Conservation (phyloP, 805 yeast genomes). For the Ogataea haglerorum region DNA sequence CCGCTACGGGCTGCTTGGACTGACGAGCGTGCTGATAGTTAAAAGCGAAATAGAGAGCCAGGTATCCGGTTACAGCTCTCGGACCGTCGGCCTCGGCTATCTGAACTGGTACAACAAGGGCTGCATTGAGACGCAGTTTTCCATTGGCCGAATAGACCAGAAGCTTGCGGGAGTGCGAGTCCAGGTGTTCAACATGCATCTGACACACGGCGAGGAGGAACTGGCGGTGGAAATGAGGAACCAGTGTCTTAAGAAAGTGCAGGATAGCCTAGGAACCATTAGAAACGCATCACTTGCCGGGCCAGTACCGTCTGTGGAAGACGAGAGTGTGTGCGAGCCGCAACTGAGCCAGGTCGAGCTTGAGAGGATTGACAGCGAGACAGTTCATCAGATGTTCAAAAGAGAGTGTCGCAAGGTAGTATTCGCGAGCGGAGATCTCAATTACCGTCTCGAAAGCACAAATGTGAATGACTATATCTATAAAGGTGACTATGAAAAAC, state of each 20-base stretch:
- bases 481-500: slow-evolving; percentile 7
- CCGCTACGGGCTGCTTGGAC: slow-evolving; percentile 49
- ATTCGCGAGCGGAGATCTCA: slow-evolving; percentile 52
- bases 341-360: slow-evolving; percentile 19
- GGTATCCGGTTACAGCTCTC: slow-evolving; percentile 37
- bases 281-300: slow-evolving; percentile 17
- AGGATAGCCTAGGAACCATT: slow-evolving; percentile 13
- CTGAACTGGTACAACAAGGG: slow-evolving; percentile 65
- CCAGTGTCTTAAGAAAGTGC: slow-evolving; percentile 16
- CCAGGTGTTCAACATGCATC: slow-evolving; percentile 48
- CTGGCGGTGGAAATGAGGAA: slow-evolving; percentile 14
- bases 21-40: slow-evolving; percentile 46
- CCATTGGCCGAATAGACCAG: slow-evolving; percentile 37
- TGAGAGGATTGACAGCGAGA: slow-evolving; percentile 9
- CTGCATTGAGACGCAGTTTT: slow-evolving; percentile 45
- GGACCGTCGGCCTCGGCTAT: slow-evolving; percentile 55
- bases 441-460: slow-evolving; percentile 38
- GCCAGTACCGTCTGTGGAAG: background rate
- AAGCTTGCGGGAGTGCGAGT: slow-evolving; percentile 32
- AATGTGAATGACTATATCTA: slow-evolving; percentile 23
- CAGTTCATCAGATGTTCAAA: slow-evolving; percentile 7
- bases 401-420: slow-evolving; percentile 24
- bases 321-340: background rate
- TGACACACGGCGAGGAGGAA: slow-evolving; percentile 45
- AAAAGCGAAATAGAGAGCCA: slow-evolving; percentile 33